Evolutionary conservation across 140 eudicot species (phyloP).

Genomic region (Oenanthe javanica): DNA sequence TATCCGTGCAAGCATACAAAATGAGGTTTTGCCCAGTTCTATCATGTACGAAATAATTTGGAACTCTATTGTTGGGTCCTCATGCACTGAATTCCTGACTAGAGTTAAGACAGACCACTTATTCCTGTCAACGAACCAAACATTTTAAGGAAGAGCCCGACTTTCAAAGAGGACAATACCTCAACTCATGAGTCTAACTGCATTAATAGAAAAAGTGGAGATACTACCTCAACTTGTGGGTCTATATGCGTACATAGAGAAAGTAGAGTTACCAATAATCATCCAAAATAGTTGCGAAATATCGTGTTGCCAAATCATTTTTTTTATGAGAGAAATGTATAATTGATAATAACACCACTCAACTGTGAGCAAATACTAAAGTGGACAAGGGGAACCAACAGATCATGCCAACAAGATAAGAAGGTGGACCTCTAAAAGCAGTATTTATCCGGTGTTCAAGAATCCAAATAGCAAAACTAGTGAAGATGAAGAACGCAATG

Average conservation of each 20-base stretch:
- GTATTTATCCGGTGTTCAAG: slow-evolving; percentile 28
- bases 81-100: background rate
- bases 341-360: background rate
- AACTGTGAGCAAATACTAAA: slow-evolving; percentile 28
- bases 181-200: background rate
- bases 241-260: background rate
- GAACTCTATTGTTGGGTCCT: background rate
- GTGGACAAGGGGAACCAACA: slow-evolving; percentile 21
- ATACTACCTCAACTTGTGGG: background rate
- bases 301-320: background rate
- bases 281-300: background rate
- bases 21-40: background rate
- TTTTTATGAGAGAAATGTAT: background rate
- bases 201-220: too few species aligned
- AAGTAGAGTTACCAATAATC: background rate
- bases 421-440: slow-evolving; percentile 24
- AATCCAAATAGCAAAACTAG: slow-evolving; percentile 23
- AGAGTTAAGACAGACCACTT: background rate
- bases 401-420: slow-evolving; percentile 13
- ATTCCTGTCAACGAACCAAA: background rate
- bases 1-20: background rate
- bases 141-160: background rate
- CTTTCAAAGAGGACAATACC: background rate
- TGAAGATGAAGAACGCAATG: slow-evolving; percentile 24
- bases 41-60: background rate